Conservation (phyloP, 768 basidiomycete species). For the Naganishia vishniacii region DNA sequence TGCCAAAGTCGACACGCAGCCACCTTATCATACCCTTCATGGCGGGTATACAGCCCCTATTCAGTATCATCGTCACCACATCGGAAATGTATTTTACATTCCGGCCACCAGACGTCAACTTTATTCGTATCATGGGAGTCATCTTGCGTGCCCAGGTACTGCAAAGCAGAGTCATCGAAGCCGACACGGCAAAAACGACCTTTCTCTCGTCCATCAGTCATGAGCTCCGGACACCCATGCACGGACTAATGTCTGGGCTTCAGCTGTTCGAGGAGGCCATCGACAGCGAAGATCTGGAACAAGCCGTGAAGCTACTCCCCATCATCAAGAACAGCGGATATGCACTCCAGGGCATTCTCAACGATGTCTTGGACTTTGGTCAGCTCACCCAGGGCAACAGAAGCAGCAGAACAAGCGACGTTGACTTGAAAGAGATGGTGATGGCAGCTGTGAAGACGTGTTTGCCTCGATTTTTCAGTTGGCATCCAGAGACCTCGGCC, state of each 20-base stretch:
- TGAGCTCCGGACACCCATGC: constrained; percentile 42
- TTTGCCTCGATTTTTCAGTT: background rate
- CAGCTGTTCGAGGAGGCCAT: constrained; percentile 31
- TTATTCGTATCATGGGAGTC: constrained; percentile 31
- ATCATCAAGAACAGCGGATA: constrained; percentile 4
- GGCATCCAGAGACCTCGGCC: background rate
- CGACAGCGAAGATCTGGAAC: constrained; percentile 15
- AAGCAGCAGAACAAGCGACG: background rate
- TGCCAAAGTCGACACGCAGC: constrained; percentile 25
- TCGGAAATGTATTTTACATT: constrained; percentile 21
- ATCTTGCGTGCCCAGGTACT: constrained; percentile 31
- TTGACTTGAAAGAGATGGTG: background rate
- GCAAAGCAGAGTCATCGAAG: constrained; percentile 30
- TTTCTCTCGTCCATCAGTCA: constrained; percentile 41
- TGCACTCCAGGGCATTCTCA: constrained; percentile 24
- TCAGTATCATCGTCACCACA: constrained; percentile 31
- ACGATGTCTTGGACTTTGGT: constrained; percentile 34
- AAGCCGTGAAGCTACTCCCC: background rate
- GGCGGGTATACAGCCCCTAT: constrained; percentile 31
- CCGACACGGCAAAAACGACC: constrained; percentile 36
- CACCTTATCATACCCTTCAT: constrained; percentile 32
- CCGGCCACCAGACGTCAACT: constrained; percentile 22
- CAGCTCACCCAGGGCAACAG: constrained; percentile 7
- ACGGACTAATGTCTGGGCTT: constrained; percentile 36
- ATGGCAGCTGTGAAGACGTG: background rate